Conservation (phyloP, 73 alveolate genomes). For the Paramecium primaurelia region DNA sequence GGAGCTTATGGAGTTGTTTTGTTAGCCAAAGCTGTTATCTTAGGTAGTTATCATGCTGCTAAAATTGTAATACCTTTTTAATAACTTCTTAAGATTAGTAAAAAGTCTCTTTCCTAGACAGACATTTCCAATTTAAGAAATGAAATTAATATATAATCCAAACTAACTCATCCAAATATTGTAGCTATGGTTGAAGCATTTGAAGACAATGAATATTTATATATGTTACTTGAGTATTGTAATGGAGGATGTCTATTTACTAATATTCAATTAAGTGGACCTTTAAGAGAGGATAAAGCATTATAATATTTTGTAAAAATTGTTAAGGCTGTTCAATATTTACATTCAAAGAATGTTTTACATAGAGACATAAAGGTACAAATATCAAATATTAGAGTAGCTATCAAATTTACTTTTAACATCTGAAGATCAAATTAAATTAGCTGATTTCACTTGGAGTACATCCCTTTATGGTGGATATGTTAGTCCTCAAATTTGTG, state of each 20-base stretch:
- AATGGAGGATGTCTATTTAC: background rate
- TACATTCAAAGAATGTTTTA: background rate
- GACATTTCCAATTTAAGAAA: conserved; percentile 8
- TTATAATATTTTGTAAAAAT: background rate
- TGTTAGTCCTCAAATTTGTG: background rate
- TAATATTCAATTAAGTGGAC: background rate
- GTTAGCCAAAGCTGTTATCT: background rate
- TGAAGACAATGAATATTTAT: conserved; percentile 11
- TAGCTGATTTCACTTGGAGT: conserved; percentile 33
- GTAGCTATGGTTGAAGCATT: background rate
- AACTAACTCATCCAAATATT: background rate
- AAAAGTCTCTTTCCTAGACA: background rate
- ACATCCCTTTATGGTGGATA: background rate
- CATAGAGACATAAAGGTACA: conserved; percentile 36
- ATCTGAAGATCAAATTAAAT: background rate
- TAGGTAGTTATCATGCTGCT: background rate
- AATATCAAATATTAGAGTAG: background rate
- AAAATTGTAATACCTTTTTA: background rate
- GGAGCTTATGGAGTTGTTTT: conserved; percentile 32
- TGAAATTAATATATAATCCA: conserved; percentile 18
- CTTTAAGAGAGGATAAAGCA: background rate
- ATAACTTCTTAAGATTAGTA: background rate
- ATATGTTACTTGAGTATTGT: conserved; percentile 30
- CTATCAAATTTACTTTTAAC: background rate
- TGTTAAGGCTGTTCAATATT: background rate